These are phyloP conservation scores for Conringia planisiliqua DNA, from an alignment of 345 rosid species.

Conservation along the genomic window DNA sequence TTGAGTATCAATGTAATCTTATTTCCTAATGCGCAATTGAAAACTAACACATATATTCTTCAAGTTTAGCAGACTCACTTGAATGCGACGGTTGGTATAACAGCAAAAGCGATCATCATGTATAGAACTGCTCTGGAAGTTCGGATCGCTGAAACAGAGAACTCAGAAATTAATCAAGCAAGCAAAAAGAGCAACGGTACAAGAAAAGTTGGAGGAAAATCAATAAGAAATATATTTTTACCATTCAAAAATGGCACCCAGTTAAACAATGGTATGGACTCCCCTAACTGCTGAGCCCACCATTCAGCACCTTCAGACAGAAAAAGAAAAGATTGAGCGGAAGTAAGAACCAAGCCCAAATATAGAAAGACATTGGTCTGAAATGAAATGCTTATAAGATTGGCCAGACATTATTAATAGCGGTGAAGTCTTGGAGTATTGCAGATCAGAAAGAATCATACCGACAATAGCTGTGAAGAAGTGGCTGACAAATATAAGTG, in stretches of 20 bases:
- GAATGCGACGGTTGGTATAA: slow-evolving; percentile 78
- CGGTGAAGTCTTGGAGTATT: background rate
- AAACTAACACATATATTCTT: background rate
- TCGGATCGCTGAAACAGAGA: slow-evolving; percentile 48
- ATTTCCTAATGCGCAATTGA: background rate
- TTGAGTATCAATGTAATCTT: background rate
- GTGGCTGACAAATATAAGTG: slow-evolving; percentile 73
- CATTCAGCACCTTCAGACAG: slow-evolving; percentile 74
- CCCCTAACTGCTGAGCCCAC: slow-evolving; percentile 80
- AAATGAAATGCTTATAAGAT: background rate
- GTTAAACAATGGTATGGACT: slow-evolving; percentile 62
- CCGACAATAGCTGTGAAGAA: slow-evolving; percentile 83
- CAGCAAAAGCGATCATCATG: slow-evolving; percentile 68
- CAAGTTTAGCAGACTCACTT: slow-evolving; percentile 56
- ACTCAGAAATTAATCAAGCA: background rate
- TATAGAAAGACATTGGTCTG: background rate
- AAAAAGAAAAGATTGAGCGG: background rate
- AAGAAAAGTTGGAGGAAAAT: background rate
- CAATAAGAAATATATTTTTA: slow-evolving; percentile 28
- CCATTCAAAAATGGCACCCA: slow-evolving; percentile 89
- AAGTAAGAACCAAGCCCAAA: background rate
- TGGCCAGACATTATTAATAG: background rate
- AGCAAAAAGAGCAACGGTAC: background rate
- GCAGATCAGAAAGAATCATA: slow-evolving; percentile 37
- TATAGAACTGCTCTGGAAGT: slow-evolving; percentile 62